These are phyloP conservation scores for Termitomyces sp. DNA, from an alignment of 768 basidiomycete genomes.

Conservation along the genomic window DNA sequence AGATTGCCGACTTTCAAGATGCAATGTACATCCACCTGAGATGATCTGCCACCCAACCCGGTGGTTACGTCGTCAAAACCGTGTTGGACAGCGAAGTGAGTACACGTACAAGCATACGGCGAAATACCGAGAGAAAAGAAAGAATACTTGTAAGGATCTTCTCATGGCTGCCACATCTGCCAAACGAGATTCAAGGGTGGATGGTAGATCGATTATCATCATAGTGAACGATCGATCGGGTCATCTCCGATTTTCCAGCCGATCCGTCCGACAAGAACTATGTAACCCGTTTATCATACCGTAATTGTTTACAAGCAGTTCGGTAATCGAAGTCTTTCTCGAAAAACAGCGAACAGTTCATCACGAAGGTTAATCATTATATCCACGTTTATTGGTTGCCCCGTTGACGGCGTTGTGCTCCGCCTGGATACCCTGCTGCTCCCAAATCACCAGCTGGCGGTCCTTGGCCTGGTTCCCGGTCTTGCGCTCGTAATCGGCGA, in stretches of 20 bases:
- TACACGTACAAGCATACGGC: neutral
- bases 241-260: slow-evolving; percentile 5
- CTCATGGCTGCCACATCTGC: neutral
- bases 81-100: neutral
- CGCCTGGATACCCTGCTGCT: slow-evolving; percentile 50
- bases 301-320: neutral
- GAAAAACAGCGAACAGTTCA: neutral
- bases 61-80: neutral
- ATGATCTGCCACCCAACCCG: neutral
- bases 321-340: neutral
- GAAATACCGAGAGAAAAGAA: neutral
- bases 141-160: neutral
- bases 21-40: neutral
- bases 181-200: neutral
- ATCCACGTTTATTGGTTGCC: slow-evolving; percentile 40
- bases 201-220: slow-evolving; percentile 8
- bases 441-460: slow-evolving; percentile 67
- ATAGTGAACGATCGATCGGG: slow-evolving; percentile 11
- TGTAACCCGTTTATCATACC: neutral
- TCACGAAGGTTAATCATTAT: slow-evolving; percentile 44
- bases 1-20: neutral
- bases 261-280: neutral
- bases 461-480: slow-evolving; percentile 70
- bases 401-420: slow-evolving; percentile 24
- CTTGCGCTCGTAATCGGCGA: slow-evolving; percentile 57